phyloP scores from a whole-genome alignment of 805 yeast species.

The Yamadazyma tumulicola region DNA sequence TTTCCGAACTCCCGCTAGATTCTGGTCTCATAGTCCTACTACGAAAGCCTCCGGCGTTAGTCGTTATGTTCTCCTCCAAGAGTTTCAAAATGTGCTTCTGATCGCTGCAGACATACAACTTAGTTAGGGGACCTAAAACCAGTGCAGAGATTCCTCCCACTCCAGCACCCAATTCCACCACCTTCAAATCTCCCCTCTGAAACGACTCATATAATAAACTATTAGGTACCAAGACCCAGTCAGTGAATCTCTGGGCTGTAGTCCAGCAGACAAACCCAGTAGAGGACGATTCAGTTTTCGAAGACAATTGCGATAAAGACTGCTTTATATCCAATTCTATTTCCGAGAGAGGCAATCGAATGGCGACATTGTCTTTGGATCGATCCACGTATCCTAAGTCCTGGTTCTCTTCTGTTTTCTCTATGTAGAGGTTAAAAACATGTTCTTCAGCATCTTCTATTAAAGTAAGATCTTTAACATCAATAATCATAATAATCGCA shows the following conservation, averaged over 20 bases:
- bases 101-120: constrained; percentile 52
- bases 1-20: constrained; percentile 1
- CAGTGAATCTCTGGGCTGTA: constrained; percentile 44
- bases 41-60: constrained; percentile 23
- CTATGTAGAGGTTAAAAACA: constrained; percentile 29
- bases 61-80: constrained; percentile 41
- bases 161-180: constrained; percentile 65
- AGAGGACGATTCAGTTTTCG: constrained; percentile 36
- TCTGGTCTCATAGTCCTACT: constrained; percentile 1
- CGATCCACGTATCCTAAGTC: constrained; percentile 37
- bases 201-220: too few species aligned
- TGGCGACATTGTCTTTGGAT: constrained; percentile 17
- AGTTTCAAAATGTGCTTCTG: constrained; percentile 53
- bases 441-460: constrained; percentile 25
- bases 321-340: constrained; percentile 30
- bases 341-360: constrained; percentile 18
- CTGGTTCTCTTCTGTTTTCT: constrained; percentile 21
- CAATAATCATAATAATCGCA: background rate
- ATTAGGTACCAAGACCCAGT: constrained; percentile 62
- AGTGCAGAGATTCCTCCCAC: constrained; percentile 49
- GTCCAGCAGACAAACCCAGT: constrained; percentile 63
- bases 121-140: constrained; percentile 29
- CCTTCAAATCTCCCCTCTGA: constrained; percentile 9
- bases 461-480: background rate
- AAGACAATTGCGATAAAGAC: constrained; percentile 30